Percentiles rank a stretch among this genome's conserved stretches.
These are phyloP conservation scores for Xerocomellus chrysenteron DNA, from an alignment of 768 basidiomycete species.

Conservation along the genomic window DNA sequence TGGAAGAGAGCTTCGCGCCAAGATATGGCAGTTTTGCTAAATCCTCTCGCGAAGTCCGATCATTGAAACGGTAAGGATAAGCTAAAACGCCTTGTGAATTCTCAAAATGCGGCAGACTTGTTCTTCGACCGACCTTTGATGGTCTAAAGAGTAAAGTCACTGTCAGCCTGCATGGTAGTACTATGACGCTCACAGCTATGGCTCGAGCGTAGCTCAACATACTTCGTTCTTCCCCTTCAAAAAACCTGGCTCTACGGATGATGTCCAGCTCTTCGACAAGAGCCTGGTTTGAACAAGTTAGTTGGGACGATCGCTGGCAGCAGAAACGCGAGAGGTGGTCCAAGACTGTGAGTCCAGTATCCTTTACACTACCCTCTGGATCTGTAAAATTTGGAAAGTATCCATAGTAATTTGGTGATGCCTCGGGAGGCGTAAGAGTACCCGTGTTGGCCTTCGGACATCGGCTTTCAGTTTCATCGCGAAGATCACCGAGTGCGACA, in stretches of 20 bases:
- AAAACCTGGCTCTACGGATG: conserved; percentile 53
- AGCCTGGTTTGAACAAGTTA: conserved; percentile 67
- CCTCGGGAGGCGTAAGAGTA: neutral
- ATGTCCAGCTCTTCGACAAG: conserved; percentile 59
- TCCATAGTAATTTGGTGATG: neutral
- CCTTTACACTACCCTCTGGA: conserved; percentile 13
- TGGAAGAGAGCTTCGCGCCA: conserved; percentile 50
- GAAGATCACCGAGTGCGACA: conserved; percentile 53
- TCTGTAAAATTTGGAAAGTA: conserved; percentile 14
- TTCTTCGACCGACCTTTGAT: conserved; percentile 43
- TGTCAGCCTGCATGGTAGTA: neutral
- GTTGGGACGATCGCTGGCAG: conserved; percentile 61
- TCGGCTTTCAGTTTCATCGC: conserved; percentile 43
- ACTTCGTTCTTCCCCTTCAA: conserved; percentile 68
- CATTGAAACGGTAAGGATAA: conserved; percentile 46
- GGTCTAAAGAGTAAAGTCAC: conserved; percentile 29
- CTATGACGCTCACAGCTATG: conserved; percentile 53
- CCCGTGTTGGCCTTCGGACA: conserved; percentile 36
- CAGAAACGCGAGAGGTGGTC: conserved; percentile 46
- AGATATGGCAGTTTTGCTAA: conserved; percentile 45
- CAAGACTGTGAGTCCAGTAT: conserved; percentile 16
- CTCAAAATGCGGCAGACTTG: neutral
- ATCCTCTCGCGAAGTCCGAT: conserved; percentile 37
- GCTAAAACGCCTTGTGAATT: conserved; percentile 33
- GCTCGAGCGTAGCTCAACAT: conserved; percentile 72